These are phyloP conservation scores for Solanum aculeatissimum DNA, from an alignment of 305 asterid genomes.

Conservation along the genomic window DNA sequence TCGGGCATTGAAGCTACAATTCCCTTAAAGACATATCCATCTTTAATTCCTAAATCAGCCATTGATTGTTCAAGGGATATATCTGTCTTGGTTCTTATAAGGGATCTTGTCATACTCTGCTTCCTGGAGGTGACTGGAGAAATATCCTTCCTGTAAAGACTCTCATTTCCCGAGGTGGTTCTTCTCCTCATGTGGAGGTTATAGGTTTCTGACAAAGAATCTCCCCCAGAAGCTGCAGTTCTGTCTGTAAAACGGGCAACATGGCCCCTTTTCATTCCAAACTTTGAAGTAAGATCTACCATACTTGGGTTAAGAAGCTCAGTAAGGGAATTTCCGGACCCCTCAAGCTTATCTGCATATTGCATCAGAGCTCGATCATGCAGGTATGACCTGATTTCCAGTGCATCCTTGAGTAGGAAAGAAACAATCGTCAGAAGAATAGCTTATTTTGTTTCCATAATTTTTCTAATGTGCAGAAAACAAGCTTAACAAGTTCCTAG, in stretches of 20 bases:
- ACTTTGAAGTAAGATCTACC: conserved; percentile 36
- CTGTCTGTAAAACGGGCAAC: conserved; percentile 61
- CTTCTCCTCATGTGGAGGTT: conserved; percentile 29
- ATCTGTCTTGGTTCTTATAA: conserved; percentile 21
- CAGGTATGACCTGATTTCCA: conserved; percentile 72
- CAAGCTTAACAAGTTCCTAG: neutral
- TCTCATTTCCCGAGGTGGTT: conserved; percentile 28
- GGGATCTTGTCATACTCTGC: conserved; percentile 23
- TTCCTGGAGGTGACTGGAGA: conserved; percentile 21
- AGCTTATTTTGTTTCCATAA: neutral
- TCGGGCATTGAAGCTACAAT: conserved; percentile 67
- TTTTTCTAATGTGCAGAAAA: neutral
- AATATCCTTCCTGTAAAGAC: conserved; percentile 22
- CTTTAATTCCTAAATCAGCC: conserved; percentile 59
- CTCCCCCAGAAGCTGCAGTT: conserved; percentile 19
- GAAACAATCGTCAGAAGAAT: neutral
- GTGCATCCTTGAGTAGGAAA: conserved; percentile 43
- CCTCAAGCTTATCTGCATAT: conserved; percentile 54
- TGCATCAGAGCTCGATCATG: conserved; percentile 64
- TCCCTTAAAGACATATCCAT: conserved; percentile 66
- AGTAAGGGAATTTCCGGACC: conserved; percentile 36
- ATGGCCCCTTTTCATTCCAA: conserved; percentile 74
- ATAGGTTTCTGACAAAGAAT: conserved; percentile 28
- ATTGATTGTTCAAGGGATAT: conserved; percentile 45
- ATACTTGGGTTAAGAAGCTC: conserved; percentile 43